Evolutionary conservation across 2,329 filamentous ascomycete genomes (phyloP).

Genomic region (Exophiala dermatitidis): DNA sequence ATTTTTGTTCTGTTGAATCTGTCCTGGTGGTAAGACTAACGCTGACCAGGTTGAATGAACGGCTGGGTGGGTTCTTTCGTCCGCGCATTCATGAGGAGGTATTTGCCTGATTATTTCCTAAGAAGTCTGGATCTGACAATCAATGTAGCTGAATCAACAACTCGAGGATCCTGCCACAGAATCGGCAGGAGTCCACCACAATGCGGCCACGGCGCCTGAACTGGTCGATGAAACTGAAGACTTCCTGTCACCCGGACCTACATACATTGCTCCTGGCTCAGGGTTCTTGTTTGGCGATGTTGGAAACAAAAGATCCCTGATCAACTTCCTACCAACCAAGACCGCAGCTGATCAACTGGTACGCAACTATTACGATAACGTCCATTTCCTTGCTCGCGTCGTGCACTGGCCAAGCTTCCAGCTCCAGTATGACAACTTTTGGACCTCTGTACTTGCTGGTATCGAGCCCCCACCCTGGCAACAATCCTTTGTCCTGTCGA

Average conservation of each 20-base stretch:
- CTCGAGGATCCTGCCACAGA: slow-evolving; percentile 18
- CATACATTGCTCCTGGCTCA: slow-evolving; percentile 62
- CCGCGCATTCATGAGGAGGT: slow-evolving; percentile 66
- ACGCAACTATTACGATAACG: slow-evolving; percentile 59
- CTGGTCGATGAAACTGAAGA: slow-evolving; percentile 25
- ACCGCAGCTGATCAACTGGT: slow-evolving; percentile 55
- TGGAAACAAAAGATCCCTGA: slow-evolving; percentile 44
- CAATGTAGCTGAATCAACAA: slow-evolving; percentile 6
- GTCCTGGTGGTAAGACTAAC: background rate
- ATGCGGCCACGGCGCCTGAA: slow-evolving; percentile 6
- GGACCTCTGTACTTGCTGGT: slow-evolving; percentile 53
- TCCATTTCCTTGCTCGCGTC: slow-evolving; percentile 61
- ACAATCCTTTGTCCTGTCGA: slow-evolving; percentile 63
- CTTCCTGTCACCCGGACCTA: slow-evolving; percentile 57
- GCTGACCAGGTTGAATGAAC: slow-evolving; percentile 53
- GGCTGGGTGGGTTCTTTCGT: slow-evolving; percentile 64
- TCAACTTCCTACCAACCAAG: slow-evolving; percentile 55
- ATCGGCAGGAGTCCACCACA: slow-evolving; percentile 15
- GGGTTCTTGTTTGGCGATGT: slow-evolving; percentile 58
- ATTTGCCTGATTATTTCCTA: slow-evolving; percentile 23
- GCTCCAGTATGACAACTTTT: slow-evolving; percentile 57
- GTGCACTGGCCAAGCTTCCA: slow-evolving; percentile 63
- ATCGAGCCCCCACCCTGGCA: slow-evolving; percentile 57
- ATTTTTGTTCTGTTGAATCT: background rate
- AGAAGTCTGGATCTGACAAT: slow-evolving; percentile 10